Conservation (phyloP, 192 early-diverging fungal species). For the Haplosporangium gracile region DNA sequence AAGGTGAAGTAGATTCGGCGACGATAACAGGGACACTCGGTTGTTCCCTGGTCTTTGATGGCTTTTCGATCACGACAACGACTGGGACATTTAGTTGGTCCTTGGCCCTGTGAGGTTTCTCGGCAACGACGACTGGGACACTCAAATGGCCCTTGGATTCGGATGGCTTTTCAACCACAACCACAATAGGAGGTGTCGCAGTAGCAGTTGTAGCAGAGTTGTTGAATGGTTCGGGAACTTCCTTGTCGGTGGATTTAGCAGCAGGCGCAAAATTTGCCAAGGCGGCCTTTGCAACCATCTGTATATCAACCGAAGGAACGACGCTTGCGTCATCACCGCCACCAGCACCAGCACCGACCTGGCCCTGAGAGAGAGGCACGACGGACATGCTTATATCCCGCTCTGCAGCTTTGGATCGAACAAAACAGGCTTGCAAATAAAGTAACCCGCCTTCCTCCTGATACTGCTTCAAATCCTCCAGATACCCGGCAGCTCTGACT, state of each 20-base stretch:
- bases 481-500: not conserved
- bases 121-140: not conserved
- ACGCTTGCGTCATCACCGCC: too few species aligned
- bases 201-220: not conserved
- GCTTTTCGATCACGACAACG: not conserved
- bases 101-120: not conserved
- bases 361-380: not conserved
- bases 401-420: not conserved
- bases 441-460: not conserved
- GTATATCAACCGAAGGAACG: not conserved
- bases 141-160: not conserved
- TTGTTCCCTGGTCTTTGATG: not conserved
- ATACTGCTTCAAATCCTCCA: constrained; percentile 9
- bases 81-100: not conserved
- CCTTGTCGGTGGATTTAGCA: not conserved
- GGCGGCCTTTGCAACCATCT: not conserved
- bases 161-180: not conserved
- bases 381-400: not conserved
- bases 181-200: not conserved
- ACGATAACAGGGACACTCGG: not conserved
- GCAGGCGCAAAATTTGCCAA: not conserved
- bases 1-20: not conserved
- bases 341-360: too few species aligned
- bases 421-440: not conserved
- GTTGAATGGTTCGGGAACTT: not conserved